Evolutionary conservation across 306 rosid genomes (phyloP).

Genomic region (Glycine tomentella): DNA sequence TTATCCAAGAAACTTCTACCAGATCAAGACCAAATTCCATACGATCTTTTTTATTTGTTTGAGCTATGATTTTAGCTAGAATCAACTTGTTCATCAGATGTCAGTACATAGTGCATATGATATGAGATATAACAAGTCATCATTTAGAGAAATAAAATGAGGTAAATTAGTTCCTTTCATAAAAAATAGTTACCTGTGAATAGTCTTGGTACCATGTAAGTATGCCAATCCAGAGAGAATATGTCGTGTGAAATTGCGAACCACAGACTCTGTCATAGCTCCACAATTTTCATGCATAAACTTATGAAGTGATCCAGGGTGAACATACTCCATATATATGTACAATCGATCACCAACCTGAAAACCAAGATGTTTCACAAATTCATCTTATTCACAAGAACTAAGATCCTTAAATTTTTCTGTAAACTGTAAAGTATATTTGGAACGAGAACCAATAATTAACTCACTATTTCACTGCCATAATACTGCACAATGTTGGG

Average conservation of each 20-base stretch:
- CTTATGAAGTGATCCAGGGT: slow-evolving; percentile 87
- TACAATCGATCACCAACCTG: slow-evolving; percentile 79
- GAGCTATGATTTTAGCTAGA: slow-evolving; percentile 4
- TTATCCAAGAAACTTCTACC: neutral
- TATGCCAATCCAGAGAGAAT: slow-evolving; percentile 83
- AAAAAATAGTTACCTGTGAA: slow-evolving; percentile 77
- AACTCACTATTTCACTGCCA: slow-evolving; percentile 87
- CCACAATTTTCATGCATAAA: slow-evolving; percentile 76
- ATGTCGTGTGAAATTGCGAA: slow-evolving; percentile 89
- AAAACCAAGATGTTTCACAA: slow-evolving; percentile 36
- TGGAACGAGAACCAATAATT: slow-evolving; percentile 32
- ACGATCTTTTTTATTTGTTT: neutral
- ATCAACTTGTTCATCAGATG: slow-evolving; percentile 28
- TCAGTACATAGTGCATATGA: slow-evolving; percentile 31
- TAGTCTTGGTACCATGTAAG: slow-evolving; percentile 76
- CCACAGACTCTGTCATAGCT: slow-evolving; percentile 80
- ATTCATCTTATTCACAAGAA: slow-evolving; percentile 26
- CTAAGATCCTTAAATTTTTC: slow-evolving; percentile 10
- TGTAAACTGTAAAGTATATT: slow-evolving; percentile 17
- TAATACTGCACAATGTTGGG: slow-evolving; percentile 89
- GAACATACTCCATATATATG: slow-evolving; percentile 89
- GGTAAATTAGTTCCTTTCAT: slow-evolving; percentile 21
- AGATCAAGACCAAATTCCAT: slow-evolving; percentile 23
- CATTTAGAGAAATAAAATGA: slow-evolving; percentile 21
- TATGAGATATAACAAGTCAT: neutral